Evolutionary conservation across 805 yeast genomes (phyloP).

Genomic region (Torulaspora delbrueckii): DNA sequence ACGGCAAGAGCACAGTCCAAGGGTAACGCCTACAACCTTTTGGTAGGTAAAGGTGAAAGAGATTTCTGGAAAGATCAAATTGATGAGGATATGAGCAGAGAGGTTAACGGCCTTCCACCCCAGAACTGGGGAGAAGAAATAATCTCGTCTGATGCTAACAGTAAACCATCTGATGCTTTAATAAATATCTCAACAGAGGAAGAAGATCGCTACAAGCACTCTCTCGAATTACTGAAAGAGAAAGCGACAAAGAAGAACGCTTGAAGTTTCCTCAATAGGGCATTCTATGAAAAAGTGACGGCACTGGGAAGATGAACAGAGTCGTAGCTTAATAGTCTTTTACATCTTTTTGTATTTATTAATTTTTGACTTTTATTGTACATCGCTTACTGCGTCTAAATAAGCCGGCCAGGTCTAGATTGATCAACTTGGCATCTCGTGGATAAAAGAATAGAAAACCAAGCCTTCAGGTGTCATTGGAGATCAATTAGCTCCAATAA

Average conservation of each 20-base stretch:
- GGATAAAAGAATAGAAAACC: not conserved
- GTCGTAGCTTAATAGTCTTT: not conserved
- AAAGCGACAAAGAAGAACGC: conserved; percentile 30
- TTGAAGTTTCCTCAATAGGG: not conserved
- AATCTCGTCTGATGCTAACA: conserved; percentile 28
- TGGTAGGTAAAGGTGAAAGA: conserved; percentile 74
- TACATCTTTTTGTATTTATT: not conserved
- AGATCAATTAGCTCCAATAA: not conserved
- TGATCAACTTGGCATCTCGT: not conserved
- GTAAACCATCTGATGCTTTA: conserved; percentile 15
- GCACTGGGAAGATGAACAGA: not conserved
- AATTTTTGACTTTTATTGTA: not conserved
- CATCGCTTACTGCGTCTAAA: not conserved
- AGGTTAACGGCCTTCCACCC: conserved; percentile 33
- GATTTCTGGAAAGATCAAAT: conserved; percentile 53
- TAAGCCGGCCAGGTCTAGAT: not conserved
- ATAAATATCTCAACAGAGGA: conserved; percentile 37
- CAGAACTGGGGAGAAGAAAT: conserved; percentile 22
- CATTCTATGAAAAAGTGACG: not conserved
- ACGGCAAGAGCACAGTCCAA: conserved; percentile 86
- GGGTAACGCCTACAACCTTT: conserved; percentile 72
- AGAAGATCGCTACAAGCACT: conserved; percentile 40
- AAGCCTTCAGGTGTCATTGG: not conserved
- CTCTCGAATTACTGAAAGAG: conserved; percentile 42
- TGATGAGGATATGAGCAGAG: conserved; percentile 51